phyloP scores from a whole-genome alignment of 176 grass and related monocot genomes.

The Bromus sterilis region DNA sequence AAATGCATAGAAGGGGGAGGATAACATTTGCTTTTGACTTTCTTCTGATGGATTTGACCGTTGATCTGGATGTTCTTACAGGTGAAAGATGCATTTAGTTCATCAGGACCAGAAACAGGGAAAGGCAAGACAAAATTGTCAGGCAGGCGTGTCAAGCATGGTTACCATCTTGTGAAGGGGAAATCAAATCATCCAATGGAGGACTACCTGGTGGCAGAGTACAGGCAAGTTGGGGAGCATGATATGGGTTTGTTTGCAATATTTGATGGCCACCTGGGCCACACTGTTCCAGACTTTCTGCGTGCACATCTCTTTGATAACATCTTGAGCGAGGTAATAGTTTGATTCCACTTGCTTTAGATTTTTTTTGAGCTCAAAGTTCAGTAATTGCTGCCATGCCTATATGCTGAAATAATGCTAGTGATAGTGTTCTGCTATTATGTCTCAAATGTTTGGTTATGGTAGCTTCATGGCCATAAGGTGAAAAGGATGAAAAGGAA shows the following conservation, averaged over 20 bases:
- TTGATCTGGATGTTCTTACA: conserved; percentile 20
- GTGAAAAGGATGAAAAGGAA: neutral
- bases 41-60: neutral
- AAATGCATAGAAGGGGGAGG: neutral
- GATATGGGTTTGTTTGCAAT: conserved; percentile 88
- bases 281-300: conserved; percentile 78
- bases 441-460: conserved; percentile 5
- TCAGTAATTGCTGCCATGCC: neutral
- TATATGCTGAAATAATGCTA: conserved; percentile 4
- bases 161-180: conserved; percentile 87
- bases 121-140: conserved; percentile 87
- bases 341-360: neutral
- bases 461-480: neutral
- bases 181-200: conserved; percentile 94
- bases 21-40: neutral
- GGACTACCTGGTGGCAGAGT: conserved; percentile 86
- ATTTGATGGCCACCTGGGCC: conserved; percentile 84
- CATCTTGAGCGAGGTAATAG: conserved; percentile 84
- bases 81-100: conserved; percentile 80
- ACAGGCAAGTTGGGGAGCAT: conserved; percentile 48
- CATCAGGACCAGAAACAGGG: conserved; percentile 69
- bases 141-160: conserved; percentile 59
- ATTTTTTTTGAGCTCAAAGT: neutral
- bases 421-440: neutral
- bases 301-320: conserved; percentile 73